Percentiles rank a stretch among this genome's conserved stretches.
These are phyloP conservation scores for Trichoderma virens DNA, from an alignment of 495 filamentous ascomycete species.

Conservation along the genomic window DNA sequence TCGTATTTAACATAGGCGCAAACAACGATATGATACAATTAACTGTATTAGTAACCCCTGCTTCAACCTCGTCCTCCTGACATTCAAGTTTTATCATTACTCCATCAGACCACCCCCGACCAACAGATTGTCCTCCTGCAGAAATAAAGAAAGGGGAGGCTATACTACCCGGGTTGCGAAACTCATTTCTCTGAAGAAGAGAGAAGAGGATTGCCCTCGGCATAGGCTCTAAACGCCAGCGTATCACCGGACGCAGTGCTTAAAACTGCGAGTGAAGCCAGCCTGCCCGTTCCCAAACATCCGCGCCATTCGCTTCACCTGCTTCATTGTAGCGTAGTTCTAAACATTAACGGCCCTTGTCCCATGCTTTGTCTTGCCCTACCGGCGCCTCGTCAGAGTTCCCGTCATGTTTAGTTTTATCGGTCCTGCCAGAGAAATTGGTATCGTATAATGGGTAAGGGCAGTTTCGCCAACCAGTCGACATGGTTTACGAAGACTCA, in stretches of 20 bases:
- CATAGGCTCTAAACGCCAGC: neutral
- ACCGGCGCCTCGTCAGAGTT: conserved; percentile 4
- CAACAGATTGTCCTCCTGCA: neutral
- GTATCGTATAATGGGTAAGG: conserved; percentile 3
- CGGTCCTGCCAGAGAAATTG: conserved; percentile 1
- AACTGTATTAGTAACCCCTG: neutral
- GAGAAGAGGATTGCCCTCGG: neutral
- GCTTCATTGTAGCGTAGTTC: neutral
- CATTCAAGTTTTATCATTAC: neutral
- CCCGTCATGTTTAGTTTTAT: neutral
- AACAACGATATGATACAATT: no score
- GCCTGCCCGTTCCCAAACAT: neutral
- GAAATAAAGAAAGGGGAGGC: neutral
- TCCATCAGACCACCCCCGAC: neutral
- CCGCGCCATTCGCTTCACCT: neutral
- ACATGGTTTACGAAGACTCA: conserved; percentile 62
- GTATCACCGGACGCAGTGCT: neutral
- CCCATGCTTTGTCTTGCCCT: neutral
- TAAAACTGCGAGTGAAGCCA: neutral
- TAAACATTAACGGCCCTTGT: neutral
- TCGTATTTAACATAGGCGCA: no score
- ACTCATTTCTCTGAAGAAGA: neutral
- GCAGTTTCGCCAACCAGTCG: neutral
- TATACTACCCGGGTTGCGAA: neutral
- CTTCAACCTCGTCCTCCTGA: neutral